Conservation (phyloP, 2,329 filamentous ascomycete species). For the Aspergillus ustus region DNA sequence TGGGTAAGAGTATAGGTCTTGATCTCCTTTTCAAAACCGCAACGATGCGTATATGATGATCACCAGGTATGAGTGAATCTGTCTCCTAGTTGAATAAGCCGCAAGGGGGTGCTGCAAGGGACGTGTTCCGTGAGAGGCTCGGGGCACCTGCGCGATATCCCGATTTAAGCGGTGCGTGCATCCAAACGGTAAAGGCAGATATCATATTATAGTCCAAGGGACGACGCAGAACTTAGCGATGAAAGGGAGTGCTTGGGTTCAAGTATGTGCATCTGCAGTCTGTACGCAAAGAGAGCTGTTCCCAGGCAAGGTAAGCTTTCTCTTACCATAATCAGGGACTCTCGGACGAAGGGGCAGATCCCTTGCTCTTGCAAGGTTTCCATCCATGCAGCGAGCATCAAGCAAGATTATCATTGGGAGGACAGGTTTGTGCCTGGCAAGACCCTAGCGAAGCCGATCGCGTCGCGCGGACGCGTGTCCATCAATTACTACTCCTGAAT, state of each 20-base stretch:
- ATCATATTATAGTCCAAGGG: neutral
- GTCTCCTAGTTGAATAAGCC: neutral
- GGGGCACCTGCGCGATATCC: neutral
- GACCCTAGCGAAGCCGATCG: neutral
- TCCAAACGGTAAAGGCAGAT: neutral
- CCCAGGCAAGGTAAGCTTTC: neutral
- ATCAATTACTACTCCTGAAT: constrained; percentile 6
- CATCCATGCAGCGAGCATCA: neutral
- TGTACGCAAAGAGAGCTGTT: neutral
- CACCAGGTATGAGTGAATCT: no score
- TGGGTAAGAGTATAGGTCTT: neutral
- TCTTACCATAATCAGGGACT: neutral
- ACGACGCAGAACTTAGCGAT: no score
- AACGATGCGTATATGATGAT: neutral
- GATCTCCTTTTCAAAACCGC: neutral
- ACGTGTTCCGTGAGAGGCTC: neutral
- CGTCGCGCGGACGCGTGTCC: constrained; percentile 6
- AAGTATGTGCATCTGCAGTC: neutral
- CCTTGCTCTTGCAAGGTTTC: neutral
- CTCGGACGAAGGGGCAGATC: neutral
- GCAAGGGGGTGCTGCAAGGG: constrained; percentile 11
- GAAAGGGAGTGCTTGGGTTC: neutral
- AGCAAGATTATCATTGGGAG: neutral
- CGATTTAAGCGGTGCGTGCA: neutral
- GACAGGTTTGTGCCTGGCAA: neutral